Conservation (phyloP, 148 eudicot species). For the Camellia sinensis region DNA sequence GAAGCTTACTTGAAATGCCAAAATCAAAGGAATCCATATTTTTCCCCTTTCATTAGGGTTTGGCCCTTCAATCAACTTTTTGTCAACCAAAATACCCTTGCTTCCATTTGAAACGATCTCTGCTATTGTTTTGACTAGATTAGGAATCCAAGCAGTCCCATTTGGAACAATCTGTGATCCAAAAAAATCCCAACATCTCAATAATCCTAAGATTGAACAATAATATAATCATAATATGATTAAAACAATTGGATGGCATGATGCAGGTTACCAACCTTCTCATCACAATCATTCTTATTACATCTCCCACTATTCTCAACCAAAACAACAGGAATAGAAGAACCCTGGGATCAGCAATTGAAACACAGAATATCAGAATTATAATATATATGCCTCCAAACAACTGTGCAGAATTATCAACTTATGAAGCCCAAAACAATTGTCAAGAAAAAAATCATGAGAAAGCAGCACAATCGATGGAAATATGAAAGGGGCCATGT, state of each 20-base stretch:
- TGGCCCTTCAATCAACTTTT: slow-evolving; percentile 88
- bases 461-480: background rate
- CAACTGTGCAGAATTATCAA: background rate
- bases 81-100: slow-evolving; percentile 65
- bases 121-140: slow-evolving; percentile 62
- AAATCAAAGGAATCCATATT: slow-evolving; percentile 62
- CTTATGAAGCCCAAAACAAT: background rate
- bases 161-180: slow-evolving; percentile 67
- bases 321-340: slow-evolving; percentile 70
- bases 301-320: slow-evolving; percentile 99
- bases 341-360: slow-evolving; percentile 42
- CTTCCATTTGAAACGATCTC: slow-evolving; percentile 68
- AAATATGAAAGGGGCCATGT: background rate
- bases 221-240: background rate
- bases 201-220: background rate
- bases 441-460: background rate
- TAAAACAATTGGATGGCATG: background rate
- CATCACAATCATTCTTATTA: slow-evolving; percentile 73
- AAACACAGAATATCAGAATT: slow-evolving; percentile 12
- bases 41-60: slow-evolving; percentile 78
- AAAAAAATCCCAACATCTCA: background rate
- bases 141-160: slow-evolving; percentile 87
- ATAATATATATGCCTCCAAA: background rate
- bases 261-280: slow-evolving; percentile 59
- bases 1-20: slow-evolving; percentile 66